Percentiles rank a stretch among this genome's conserved stretches.
Conservation (phyloP, 2,329 filamentous ascomycete genomes). For the Aspergillus tubingensis region DNA sequence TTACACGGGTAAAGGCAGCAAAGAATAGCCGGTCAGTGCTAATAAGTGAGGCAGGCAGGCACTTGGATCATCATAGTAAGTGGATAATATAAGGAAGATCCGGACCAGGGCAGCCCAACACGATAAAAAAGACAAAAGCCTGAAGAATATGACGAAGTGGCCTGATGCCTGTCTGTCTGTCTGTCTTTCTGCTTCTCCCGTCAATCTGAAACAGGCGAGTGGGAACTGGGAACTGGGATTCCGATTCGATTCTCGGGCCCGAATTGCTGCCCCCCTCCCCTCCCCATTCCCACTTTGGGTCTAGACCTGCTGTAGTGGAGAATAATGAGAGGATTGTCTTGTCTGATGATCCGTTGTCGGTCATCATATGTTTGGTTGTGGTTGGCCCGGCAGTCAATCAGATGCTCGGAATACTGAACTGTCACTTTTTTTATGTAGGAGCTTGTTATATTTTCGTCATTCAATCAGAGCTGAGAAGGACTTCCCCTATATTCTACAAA, state of each 20-base stretch:
- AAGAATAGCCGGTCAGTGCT: not conserved
- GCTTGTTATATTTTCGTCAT: no score
- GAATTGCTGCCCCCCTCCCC: not conserved
- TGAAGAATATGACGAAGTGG: constrained; percentile 2
- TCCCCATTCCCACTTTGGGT: not conserved
- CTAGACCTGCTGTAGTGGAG: not conserved
- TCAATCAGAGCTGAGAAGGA: no score
- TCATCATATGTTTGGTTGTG: no score
- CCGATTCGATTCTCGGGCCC: constrained; percentile 1
- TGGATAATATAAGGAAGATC: not conserved
- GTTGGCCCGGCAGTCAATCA: no score
- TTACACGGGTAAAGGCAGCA: no score
- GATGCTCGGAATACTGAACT: no score
- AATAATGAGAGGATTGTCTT: not conserved
- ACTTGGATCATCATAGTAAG: not conserved
- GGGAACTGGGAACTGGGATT: not conserved
- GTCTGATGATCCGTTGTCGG: not conserved
- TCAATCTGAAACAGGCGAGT: not conserved
- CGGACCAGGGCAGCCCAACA: not conserved
- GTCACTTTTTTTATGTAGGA: no score
- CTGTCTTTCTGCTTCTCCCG: not conserved
- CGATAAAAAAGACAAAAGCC: not conserved
- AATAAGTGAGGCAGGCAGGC: not conserved
- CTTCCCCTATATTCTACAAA: no score
- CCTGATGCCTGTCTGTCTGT: not conserved